Percentiles rank a stretch among this genome's conserved stretches.
Conservation (phyloP, 176 grass and related monocot species). For the Ensete ventricosum region DNA sequence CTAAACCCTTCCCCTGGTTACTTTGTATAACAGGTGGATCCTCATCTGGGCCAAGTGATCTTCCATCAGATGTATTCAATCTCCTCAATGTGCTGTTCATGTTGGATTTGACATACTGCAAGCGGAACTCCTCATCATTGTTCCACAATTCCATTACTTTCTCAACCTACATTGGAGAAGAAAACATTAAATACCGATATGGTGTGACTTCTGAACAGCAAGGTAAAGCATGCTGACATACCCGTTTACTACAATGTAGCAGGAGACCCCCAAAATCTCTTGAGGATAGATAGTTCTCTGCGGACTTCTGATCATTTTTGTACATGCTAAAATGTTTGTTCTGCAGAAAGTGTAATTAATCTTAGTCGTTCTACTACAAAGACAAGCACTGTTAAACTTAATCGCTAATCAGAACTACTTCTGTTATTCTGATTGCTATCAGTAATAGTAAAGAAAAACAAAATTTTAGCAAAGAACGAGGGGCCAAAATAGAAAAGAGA, state of each 20-base stretch:
- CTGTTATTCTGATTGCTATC: no score
- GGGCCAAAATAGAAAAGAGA: no score
- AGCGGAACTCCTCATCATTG: constrained; percentile 59
- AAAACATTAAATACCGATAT: constrained; percentile 7
- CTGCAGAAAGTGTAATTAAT: constrained; percentile 35
- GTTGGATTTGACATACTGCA: constrained; percentile 66
- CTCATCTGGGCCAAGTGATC: constrained; percentile 69
- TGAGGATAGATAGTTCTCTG: neutral
- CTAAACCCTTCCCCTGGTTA: constrained; percentile 32
- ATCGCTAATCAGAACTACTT: no score
- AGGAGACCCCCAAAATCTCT: constrained; percentile 33
- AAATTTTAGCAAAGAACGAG: no score
- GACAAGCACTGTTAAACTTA: neutral
- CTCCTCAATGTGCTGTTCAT: constrained; percentile 66
- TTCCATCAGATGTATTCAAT: constrained; percentile 70
- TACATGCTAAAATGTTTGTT: constrained; percentile 66
- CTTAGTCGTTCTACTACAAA: neutral
- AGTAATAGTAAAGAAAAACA: no score
- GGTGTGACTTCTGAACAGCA: constrained; percentile 1
- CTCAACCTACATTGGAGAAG: constrained; percentile 41
- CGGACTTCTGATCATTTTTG: constrained; percentile 31
- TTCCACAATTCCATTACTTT: constrained; percentile 63
- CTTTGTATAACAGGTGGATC: constrained; percentile 47
- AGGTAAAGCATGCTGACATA: constrained; percentile 22
- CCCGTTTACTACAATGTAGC: constrained; percentile 55